Conservation (phyloP, 2,329 filamentous ascomycete genomes). For the Paradendryphiella salina region DNA sequence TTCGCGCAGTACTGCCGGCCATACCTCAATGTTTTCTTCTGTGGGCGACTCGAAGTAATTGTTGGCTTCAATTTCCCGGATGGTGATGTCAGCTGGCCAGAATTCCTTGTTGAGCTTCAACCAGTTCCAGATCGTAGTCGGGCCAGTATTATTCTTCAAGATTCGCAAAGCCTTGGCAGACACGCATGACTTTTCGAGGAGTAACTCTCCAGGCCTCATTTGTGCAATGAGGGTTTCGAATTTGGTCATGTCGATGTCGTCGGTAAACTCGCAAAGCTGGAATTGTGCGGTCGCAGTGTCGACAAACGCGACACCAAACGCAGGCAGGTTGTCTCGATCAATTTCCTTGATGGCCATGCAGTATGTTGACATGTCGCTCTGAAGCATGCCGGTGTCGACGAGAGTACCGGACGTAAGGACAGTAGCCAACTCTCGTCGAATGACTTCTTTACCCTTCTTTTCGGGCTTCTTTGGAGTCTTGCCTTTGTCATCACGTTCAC, state of each 20-base stretch:
- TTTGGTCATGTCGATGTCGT: constrained; percentile 91
- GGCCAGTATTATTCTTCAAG: constrained; percentile 90
- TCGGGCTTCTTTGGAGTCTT: constrained; percentile 53
- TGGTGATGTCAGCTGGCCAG: constrained; percentile 80
- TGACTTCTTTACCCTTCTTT: constrained; percentile 79
- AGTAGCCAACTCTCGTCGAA: constrained; percentile 84
- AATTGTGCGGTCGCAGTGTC: constrained; percentile 97
- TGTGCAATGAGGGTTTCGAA: constrained; percentile 98
- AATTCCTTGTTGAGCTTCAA: constrained; percentile 87
- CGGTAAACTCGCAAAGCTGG: constrained; percentile 85
- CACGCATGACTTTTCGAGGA: constrained; percentile 80
- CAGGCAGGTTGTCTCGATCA: constrained; percentile 71
- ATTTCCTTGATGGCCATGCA: constrained; percentile 86
- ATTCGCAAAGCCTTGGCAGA: constrained; percentile 91
- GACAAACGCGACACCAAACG: constrained; percentile 90
- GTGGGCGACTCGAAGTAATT: constrained; percentile 73
- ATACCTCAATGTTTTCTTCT: constrained; percentile 64
- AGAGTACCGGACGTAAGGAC: constrained; percentile 91
- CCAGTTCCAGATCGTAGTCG: constrained; percentile 94
- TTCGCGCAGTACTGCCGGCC: constrained; percentile 75
- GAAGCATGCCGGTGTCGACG: constrained; percentile 94
- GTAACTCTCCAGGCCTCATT: constrained; percentile 81
- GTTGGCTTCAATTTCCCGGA: constrained; percentile 76
- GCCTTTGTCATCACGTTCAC: constrained; percentile 73
- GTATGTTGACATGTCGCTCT: constrained; percentile 96